Conservation (phyloP, 352 stramenopile genomes). For the Globisporangium recalcitrans region DNA sequence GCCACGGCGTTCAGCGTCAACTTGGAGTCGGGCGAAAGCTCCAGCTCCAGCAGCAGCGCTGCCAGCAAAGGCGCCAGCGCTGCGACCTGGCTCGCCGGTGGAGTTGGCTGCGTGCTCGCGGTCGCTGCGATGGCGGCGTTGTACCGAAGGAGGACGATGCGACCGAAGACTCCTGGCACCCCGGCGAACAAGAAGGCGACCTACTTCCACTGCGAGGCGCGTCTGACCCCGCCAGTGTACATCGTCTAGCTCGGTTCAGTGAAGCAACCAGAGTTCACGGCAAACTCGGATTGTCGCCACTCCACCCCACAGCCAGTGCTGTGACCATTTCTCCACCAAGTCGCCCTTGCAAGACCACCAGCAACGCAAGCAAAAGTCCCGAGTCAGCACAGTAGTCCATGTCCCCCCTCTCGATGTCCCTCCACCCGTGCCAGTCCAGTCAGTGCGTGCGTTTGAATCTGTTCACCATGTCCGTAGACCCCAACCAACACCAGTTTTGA, state of each 20-base stretch:
- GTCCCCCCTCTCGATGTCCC: neutral
- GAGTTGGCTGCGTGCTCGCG: constrained; percentile 18
- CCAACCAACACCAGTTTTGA: neutral
- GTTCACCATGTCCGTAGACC: neutral
- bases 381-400: neutral
- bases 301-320: constrained; percentile 10
- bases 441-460: neutral
- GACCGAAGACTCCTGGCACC: constrained; percentile 25
- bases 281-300: neutral
- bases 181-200: constrained; percentile 25
- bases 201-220: constrained; percentile 35
- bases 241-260: constrained; percentile 3
- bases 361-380: neutral
- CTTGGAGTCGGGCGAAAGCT: neutral
- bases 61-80: constrained; percentile 7
- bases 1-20: constrained; percentile 11
- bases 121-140: constrained; percentile 19
- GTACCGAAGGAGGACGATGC: constrained; percentile 19
- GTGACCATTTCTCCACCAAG: constrained; percentile 9
- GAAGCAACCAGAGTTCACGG: neutral
- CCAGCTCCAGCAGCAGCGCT: neutral
- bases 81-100: constrained; percentile 17
- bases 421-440: neutral
- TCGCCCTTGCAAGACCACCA: no score
- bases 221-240: constrained; percentile 24